Conservation (phyloP, 352 stramenopile genomes). For the Globisporangium apiculatum region DNA sequence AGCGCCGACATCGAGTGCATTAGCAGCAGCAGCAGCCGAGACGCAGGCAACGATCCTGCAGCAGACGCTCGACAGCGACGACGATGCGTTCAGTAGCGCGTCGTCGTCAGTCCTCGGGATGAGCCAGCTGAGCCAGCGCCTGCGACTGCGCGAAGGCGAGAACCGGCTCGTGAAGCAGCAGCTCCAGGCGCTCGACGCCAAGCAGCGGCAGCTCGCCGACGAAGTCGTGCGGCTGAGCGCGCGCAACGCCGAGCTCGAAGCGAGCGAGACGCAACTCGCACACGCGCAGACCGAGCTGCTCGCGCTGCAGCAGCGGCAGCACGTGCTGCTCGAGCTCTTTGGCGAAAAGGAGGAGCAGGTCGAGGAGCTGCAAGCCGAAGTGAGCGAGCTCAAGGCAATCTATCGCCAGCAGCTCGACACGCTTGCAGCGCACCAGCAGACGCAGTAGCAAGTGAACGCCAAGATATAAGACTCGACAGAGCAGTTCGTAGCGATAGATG, state of each 20-base stretch:
- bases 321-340: conserved; percentile 77
- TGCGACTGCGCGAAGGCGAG: conserved; percentile 69
- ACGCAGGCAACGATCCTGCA: conserved; percentile 59
- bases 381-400: conserved; percentile 71
- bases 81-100: conserved; percentile 16
- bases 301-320: conserved; percentile 66
- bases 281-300: conserved; percentile 42
- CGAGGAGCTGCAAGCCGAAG: conserved; percentile 71
- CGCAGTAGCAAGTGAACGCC: conserved; percentile 15
- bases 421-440: conserved; percentile 41
- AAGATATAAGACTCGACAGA: conserved; percentile 1
- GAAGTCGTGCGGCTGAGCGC: conserved; percentile 70
- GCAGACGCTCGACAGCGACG: conserved; percentile 33
- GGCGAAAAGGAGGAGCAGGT: conserved; percentile 84
- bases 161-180: conserved; percentile 72
- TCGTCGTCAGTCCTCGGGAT: conserved; percentile 58
- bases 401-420: conserved; percentile 75
- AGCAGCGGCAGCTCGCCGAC: conserved; percentile 62
- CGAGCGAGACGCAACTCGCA: conserved; percentile 36
- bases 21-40: conserved; percentile 4
- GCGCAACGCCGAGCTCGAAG: conserved; percentile 67
- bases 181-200: conserved; percentile 45
- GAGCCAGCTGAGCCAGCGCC: conserved; percentile 65
- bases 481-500: conserved; percentile 1
- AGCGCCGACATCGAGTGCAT: background rate